phyloP scores from a whole-genome alignment of 495 filamentous ascomycete species.

The Aspergillus diversus region DNA sequence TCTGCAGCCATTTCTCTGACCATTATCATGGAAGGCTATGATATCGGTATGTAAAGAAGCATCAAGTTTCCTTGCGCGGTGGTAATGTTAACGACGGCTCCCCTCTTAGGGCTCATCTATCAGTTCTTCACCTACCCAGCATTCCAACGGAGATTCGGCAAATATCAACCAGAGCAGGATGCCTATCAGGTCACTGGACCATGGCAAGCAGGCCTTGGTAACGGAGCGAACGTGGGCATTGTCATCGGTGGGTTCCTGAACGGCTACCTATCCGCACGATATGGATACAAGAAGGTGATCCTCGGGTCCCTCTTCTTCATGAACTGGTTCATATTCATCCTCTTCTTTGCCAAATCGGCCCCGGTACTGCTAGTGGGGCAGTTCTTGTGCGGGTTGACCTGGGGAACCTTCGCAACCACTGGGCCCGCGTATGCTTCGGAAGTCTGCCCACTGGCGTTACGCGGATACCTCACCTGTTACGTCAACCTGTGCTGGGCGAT shows the following conservation, averaged over 20 bases:
- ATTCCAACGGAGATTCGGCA: slow-evolving; percentile 44
- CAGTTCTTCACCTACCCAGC: slow-evolving; percentile 43
- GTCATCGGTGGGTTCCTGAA: slow-evolving; percentile 42
- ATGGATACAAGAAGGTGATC: slow-evolving; percentile 49
- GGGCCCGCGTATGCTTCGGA: slow-evolving; percentile 39
- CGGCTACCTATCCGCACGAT: slow-evolving; percentile 50
- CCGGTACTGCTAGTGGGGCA: slow-evolving; percentile 11
- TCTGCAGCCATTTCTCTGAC: slow-evolving; percentile 47
- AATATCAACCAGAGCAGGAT: slow-evolving; percentile 23
- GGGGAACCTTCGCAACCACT: slow-evolving; percentile 1
- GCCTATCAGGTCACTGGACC: slow-evolving; percentile 37
- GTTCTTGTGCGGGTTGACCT: slow-evolving; percentile 10
- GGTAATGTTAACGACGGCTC: not conserved
- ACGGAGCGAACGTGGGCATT: slow-evolving; percentile 38
- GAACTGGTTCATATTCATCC: slow-evolving; percentile 52
- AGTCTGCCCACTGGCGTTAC: slow-evolving; percentile 60
- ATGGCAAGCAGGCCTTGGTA: slow-evolving; percentile 42
- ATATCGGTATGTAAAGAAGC: slow-evolving; percentile 31
- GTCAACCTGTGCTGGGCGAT: slow-evolving; percentile 72
- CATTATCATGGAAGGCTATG: slow-evolving; percentile 59
- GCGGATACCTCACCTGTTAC: slow-evolving; percentile 59
- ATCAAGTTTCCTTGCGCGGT: not conserved
- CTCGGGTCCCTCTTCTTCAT: slow-evolving; percentile 47
- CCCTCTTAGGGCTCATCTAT: slow-evolving; percentile 34
- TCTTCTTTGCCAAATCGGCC: slow-evolving; percentile 12